Conservation (phyloP, 768 basidiomycete genomes). For the Punctularia strigosozonata region DNA sequence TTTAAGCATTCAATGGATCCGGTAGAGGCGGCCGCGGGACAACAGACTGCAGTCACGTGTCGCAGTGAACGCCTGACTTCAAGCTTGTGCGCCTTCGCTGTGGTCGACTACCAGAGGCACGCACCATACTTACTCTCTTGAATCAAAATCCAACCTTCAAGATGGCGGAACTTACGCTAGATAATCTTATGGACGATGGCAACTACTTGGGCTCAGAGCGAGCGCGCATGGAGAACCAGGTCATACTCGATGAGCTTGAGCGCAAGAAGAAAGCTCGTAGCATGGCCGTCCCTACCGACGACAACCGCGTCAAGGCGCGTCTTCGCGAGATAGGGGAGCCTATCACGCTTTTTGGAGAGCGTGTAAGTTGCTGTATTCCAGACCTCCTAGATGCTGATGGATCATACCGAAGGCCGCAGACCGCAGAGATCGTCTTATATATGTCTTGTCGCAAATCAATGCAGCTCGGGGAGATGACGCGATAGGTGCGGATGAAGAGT, state of each 20-base stretch:
- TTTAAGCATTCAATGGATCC: no score
- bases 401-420: conserved; percentile 67
- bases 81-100: no score
- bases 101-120: no score
- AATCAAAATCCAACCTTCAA: no score
- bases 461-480: conserved; percentile 76
- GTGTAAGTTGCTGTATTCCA: conserved; percentile 45
- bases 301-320: conserved; percentile 80
- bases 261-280: conserved; percentile 90
- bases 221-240: conserved; percentile 71
- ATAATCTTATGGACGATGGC: conserved; percentile 69
- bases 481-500: conserved; percentile 63
- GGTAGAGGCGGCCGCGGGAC: no score
- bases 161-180: conserved; percentile 70
- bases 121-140: no score
- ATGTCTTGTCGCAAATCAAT: conserved; percentile 89
- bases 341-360: conserved; percentile 95
- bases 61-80: no score
- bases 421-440: conserved; percentile 88
- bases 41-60: no score
- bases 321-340: conserved; percentile 93
- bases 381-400: conserved; percentile 6
- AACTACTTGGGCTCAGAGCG: conserved; percentile 65
- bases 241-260: conserved; percentile 91
- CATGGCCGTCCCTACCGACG: conserved; percentile 95